Conservation (phyloP, 108 stramenopile genomes). For the Cyclotella cryptica region DNA sequence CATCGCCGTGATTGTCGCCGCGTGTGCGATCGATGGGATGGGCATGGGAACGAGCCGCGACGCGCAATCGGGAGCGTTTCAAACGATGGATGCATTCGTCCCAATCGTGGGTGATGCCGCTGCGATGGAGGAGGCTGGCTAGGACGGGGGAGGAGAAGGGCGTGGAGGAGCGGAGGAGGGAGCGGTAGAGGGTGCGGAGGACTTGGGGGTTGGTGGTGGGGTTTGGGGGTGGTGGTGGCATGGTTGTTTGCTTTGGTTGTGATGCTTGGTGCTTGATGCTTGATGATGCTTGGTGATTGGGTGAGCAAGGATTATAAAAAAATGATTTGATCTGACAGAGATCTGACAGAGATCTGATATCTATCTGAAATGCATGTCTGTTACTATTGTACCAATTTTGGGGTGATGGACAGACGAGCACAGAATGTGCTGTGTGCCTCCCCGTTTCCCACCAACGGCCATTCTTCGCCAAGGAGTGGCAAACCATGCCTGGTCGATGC, state of each 20-base stretch:
- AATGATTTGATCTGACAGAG: too few species aligned
- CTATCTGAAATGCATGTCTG: too few species aligned
- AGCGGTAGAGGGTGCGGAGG: constrained; percentile 65
- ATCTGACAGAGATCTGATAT: too few species aligned
- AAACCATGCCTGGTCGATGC: too few species aligned
- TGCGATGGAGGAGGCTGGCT: constrained; percentile 68
- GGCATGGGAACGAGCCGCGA: not conserved
- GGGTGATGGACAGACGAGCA: too few species aligned
- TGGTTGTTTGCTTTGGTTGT: not conserved
- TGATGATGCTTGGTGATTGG: too few species aligned
- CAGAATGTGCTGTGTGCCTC: too few species aligned
- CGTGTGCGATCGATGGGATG: not conserved
- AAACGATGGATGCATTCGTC: constrained; percentile 37
- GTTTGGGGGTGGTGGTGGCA: constrained; percentile 13
- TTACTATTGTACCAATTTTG: too few species aligned
- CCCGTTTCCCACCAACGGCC: too few species aligned
- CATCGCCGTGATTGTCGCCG: not conserved
- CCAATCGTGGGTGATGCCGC: constrained; percentile 69
- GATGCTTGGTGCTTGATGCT: too few species aligned
- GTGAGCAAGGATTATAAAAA: too few species aligned
- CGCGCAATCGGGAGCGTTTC: not conserved
- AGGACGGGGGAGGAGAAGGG: constrained; percentile 65
- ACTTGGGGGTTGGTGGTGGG: constrained; percentile 18
- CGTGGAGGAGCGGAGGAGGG: constrained; percentile 68
- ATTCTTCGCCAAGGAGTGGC: too few species aligned